phyloP scores from a whole-genome alignment of 352 stramenopile genomes.

The Globisporangium cystogenes region DNA sequence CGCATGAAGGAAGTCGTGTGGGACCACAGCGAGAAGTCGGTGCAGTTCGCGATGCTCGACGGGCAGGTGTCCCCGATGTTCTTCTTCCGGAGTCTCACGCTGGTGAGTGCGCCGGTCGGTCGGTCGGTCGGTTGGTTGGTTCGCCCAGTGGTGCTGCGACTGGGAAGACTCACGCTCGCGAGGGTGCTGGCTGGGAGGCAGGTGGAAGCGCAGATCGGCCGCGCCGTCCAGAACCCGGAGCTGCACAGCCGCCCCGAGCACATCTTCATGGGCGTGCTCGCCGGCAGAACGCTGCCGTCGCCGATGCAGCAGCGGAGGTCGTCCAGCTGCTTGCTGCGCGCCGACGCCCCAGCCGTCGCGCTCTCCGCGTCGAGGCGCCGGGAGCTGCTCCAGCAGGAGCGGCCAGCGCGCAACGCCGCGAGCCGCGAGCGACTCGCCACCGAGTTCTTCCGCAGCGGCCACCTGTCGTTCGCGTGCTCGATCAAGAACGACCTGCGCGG shows the following conservation, averaged over 20 bases:
- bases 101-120: constrained; percentile 10
- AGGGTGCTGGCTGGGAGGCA: not conserved
- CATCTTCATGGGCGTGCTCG: constrained; percentile 60
- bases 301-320: constrained; percentile 60
- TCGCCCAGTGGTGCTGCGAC: no score
- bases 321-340: constrained; percentile 10
- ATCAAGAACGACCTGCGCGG: constrained; percentile 49
- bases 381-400: constrained; percentile 50
- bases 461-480: constrained; percentile 51
- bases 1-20: constrained; percentile 59
- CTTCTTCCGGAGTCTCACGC: constrained; percentile 31
- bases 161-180: not conserved
- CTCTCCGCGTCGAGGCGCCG: constrained; percentile 32
- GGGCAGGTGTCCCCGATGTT: constrained; percentile 26
- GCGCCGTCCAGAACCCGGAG: constrained; percentile 20
- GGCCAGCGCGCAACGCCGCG: constrained; percentile 34
- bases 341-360: constrained; percentile 5
- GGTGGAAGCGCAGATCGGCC: constrained; percentile 39
- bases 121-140: no score
- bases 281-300: constrained; percentile 49
- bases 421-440: constrained; percentile 42
- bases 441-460: constrained; percentile 45
- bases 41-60: constrained; percentile 40
- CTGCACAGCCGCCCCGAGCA: constrained; percentile 32
- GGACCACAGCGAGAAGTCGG: constrained; percentile 56